A percentile compares a stretch with the other conserved stretches of the same genome.
These are phyloP conservation scores for Candida sanyaensis DNA, from an alignment of 1,139 yeast species.

Conservation along the genomic window DNA sequence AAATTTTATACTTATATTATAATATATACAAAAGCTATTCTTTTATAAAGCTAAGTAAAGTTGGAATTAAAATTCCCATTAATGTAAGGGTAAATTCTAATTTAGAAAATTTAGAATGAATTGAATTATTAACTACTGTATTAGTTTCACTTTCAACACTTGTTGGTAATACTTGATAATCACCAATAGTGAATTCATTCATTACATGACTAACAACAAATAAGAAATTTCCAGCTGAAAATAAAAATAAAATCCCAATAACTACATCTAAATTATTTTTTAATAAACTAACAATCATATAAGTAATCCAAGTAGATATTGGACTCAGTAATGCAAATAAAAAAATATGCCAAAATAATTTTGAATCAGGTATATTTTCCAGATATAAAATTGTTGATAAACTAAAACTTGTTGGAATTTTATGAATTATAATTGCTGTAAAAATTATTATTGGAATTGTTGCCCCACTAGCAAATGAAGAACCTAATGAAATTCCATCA, in stretches of 20 bases:
- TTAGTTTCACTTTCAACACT: conserved; percentile 14
- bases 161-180: conserved; percentile 8
- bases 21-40: conserved; percentile 9
- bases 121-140: not conserved
- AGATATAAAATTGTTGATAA: conserved; percentile 57
- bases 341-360: conserved; percentile 43
- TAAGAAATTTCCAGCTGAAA: conserved; percentile 74
- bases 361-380: conserved; percentile 25
- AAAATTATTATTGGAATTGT: conserved; percentile 54
- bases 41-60: conserved; percentile 16
- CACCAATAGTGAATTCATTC: conserved; percentile 26
- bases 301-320: conserved; percentile 49
- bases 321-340: conserved; percentile 58
- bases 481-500: conserved; percentile 77
- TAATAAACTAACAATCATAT: conserved; percentile 34
- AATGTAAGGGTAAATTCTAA: conserved; percentile 14
- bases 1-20: conserved; percentile 2
- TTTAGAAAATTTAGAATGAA: conserved; percentile 8
- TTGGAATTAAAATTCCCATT: conserved; percentile 19
- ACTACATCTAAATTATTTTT: conserved; percentile 34
- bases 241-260: conserved; percentile 55
- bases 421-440: conserved; percentile 66
- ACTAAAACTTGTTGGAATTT: conserved; percentile 76
- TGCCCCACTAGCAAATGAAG: conserved; percentile 50
- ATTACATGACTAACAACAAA: conserved; percentile 70